Evolutionary conservation across 306 rosid genomes (phyloP), one percentile per base, ranked within the genome.

Genomic region (Lathyrus tuberosus): DNA sequence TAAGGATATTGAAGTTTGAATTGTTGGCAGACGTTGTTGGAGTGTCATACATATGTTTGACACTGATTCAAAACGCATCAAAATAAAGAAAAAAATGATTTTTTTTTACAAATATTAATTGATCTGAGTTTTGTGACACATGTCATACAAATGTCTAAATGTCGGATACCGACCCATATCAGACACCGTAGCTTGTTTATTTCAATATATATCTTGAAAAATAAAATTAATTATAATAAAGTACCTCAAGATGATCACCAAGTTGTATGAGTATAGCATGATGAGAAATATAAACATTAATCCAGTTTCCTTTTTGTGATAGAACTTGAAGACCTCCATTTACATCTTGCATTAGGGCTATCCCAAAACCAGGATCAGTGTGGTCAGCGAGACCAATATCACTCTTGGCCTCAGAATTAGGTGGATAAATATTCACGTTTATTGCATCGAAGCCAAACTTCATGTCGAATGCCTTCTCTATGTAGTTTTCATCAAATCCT

Each of bases 211-310:
- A 20, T 20, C 22, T 20, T 20, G 22, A 20, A 20, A 20, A 20
- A 20, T 20, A 20, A 20, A 57, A 18, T 47, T 12, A 2, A 65
- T 31, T 43, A 15, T 1, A 47, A 0, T 37, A 14, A 20, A 17
- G 59, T 57, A 84, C 92, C 87, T 84, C 87, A 69, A 84, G 85
- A 62, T 84, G 89, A 70, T 87, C 92, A 10, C 79, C 89, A 33
- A 84, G 67, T 16, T 87, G 81, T 13, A 87, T 78, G 69, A 87
- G 87, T 46, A 87, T 84, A 30, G 84, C 85, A 30, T 63, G 71
- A 59, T 20, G 76, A 18, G 92, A 89, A 38, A 87, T 82, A 38
- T 75, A 16, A 64, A 61, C 79, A 42, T 62, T 78, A 48, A 84
- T 80, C 84, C 89, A 87, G 0, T 70, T 28, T 58, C 92, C 92